Evolutionary conservation across 2,329 filamentous ascomycete species (phyloP).

Genomic region (Chrysosphaeria jannelii): DNA sequence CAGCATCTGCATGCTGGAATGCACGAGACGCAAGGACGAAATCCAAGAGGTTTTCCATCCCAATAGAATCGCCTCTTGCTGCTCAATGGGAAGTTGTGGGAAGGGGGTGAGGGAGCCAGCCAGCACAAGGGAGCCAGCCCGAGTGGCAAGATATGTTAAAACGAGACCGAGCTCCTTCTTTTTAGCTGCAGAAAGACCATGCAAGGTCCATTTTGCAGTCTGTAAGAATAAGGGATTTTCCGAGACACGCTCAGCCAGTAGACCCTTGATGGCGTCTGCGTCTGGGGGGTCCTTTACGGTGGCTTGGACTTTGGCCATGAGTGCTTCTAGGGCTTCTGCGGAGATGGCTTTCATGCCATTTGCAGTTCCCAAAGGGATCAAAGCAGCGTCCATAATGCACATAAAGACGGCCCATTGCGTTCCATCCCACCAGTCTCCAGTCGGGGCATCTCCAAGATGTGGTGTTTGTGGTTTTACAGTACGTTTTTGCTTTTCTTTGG

Average conservation of each 20-base stretch:
- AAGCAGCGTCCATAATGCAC: constrained; percentile 23
- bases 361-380: constrained; percentile 23
- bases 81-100: constrained; percentile 24
- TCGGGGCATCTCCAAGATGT: constrained; percentile 1
- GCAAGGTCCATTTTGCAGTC: constrained; percentile 15
- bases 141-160: constrained; percentile 12
- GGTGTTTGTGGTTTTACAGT: not conserved
- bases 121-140: constrained; percentile 26
- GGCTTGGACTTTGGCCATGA: constrained; percentile 9
- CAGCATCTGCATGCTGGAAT: constrained; percentile 22
- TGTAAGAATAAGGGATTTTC: constrained; percentile 21
- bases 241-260: constrained; percentile 20
- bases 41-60: constrained; percentile 29
- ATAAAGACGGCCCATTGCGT: constrained; percentile 23
- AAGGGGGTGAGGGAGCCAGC: constrained; percentile 37
- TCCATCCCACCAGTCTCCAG: constrained; percentile 12
- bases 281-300: constrained; percentile 10
- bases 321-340: not conserved
- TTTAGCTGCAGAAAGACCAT: constrained; percentile 8
- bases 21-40: constrained; percentile 20
- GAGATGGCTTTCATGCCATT: constrained; percentile 5
- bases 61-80: constrained; percentile 30
- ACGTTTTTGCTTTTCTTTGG: not conserved
- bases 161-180: constrained; percentile 11
- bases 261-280: constrained; percentile 16